A percentile compares a stretch with the other conserved stretches of the same genome.
Conservation (phyloP, 345 rosid genomes). For the Acer saccharum region DNA sequence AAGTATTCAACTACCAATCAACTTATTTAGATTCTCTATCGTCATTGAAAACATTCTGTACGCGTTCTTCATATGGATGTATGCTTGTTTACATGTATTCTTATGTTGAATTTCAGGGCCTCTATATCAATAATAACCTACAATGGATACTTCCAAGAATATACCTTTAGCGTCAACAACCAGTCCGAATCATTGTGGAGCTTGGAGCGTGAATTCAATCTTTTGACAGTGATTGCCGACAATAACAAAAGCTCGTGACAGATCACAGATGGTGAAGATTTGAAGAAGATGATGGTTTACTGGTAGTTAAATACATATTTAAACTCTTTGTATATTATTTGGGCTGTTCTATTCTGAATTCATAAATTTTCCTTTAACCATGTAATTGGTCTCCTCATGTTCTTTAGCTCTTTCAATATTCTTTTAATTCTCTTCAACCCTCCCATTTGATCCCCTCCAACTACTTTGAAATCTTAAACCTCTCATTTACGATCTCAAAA, state of each 20-base stretch:
- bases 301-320: not conserved
- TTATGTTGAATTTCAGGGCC: constrained; percentile 39
- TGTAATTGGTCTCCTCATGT: not conserved
- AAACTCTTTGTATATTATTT: not conserved
- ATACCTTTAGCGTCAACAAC: constrained; percentile 46
- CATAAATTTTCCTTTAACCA: not conserved
- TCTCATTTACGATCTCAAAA: not conserved
- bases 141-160: constrained; percentile 82
- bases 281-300: not conserved
- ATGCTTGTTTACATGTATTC: not conserved
- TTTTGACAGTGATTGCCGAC: constrained; percentile 31
- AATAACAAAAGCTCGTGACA: constrained; percentile 12
- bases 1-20: not conserved
- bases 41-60: not conserved
- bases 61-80: not conserved
- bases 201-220: constrained; percentile 71
- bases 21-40: not conserved
- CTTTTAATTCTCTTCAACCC: not conserved
- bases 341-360: not conserved
- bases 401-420: not conserved
- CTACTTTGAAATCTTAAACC: constrained; percentile 7
- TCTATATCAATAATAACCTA: constrained; percentile 62
- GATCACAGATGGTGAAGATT: not conserved
- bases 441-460: constrained; percentile 3
- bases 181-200: constrained; percentile 66